These are phyloP conservation scores for Ophiognomonia clavigignenti-juglandacearum DNA, from an alignment of 2,329 filamentous ascomycete genomes.

Conservation along the genomic window DNA sequence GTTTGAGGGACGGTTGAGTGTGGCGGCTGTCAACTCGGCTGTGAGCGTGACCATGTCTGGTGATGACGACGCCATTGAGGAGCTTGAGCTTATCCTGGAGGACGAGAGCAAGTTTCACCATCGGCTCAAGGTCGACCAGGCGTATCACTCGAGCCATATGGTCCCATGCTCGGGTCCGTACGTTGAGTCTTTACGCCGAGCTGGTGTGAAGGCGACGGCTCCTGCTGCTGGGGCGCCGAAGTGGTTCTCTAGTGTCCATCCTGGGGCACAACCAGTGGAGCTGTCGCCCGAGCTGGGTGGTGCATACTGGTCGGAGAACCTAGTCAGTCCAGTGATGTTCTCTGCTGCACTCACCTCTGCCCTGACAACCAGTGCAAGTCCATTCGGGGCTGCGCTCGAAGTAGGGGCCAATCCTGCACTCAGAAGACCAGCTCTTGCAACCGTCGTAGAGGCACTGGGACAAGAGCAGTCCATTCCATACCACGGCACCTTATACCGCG, in stretches of 20 bases:
- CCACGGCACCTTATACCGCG: not conserved
- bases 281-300: not conserved
- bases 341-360: constrained; percentile 13
- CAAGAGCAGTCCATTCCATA: not conserved
- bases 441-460: not conserved
- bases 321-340: constrained; percentile 22
- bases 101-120: too few relatives aligned
- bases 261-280: constrained; percentile 2
- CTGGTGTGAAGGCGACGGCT: not conserved
- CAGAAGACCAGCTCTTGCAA: constrained; percentile 27
- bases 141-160: constrained; percentile 38
- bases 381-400: constrained; percentile 20
- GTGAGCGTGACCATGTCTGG: too few relatives aligned
- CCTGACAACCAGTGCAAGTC: not conserved
- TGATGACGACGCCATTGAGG: too few relatives aligned
- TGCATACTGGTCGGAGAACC: constrained; percentile 20
- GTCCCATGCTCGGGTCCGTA: constrained; percentile 8
- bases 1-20: too few relatives aligned
- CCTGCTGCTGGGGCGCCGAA: too few relatives aligned
- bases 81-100: too few relatives aligned
- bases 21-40: too few relatives aligned
- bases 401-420: constrained; percentile 34
- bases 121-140: too few relatives aligned
- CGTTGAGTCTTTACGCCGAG: constrained; percentile 5
- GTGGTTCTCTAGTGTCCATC: constrained; percentile 23